Conservation (phyloP, 2,329 filamentous ascomycete genomes). For the Camptophora hylomeconis region DNA sequence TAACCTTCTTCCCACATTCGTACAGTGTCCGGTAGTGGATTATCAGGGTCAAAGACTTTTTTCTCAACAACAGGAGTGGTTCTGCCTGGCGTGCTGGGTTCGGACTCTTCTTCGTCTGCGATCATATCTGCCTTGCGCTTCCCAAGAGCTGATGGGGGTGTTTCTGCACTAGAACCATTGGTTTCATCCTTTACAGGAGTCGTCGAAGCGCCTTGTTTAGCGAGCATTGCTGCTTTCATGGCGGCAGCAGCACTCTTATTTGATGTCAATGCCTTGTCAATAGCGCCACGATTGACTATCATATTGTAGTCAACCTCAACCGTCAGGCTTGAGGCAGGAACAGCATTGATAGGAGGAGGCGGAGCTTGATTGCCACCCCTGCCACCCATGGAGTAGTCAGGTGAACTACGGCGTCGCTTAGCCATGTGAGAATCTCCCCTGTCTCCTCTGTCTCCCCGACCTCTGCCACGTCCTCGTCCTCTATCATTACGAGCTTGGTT, state of each 20-base stretch:
- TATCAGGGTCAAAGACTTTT: constrained; percentile 20
- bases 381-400: constrained; percentile 25
- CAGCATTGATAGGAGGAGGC: constrained; percentile 28
- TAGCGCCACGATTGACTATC: constrained; percentile 60
- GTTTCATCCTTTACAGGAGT: constrained; percentile 23
- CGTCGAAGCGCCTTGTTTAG: constrained; percentile 19
- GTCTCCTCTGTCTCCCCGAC: constrained; percentile 44
- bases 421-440: constrained; percentile 21
- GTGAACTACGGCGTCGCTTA: constrained; percentile 32
- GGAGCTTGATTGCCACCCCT: constrained; percentile 20
- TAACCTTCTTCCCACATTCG: constrained; percentile 93
- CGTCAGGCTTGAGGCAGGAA: constrained; percentile 10
- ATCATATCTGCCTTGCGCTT: constrained; percentile 68
- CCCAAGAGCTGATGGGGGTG: constrained; percentile 41
- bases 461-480: constrained; percentile 58
- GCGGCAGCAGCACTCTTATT: constrained; percentile 93
- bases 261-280: constrained; percentile 59
- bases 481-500: constrained; percentile 66
- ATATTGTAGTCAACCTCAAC: constrained; percentile 67
- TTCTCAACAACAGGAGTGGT: constrained; percentile 39
- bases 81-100: constrained; percentile 43
- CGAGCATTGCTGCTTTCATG: constrained; percentile 65
- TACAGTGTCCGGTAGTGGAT: constrained; percentile 60
- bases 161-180: constrained; percentile 21
- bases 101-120: constrained; percentile 40